These are phyloP conservation scores for Endocalyx cinctus DNA, from an alignment of 2,329 filamentous ascomycete species.

Conservation along the genomic window DNA sequence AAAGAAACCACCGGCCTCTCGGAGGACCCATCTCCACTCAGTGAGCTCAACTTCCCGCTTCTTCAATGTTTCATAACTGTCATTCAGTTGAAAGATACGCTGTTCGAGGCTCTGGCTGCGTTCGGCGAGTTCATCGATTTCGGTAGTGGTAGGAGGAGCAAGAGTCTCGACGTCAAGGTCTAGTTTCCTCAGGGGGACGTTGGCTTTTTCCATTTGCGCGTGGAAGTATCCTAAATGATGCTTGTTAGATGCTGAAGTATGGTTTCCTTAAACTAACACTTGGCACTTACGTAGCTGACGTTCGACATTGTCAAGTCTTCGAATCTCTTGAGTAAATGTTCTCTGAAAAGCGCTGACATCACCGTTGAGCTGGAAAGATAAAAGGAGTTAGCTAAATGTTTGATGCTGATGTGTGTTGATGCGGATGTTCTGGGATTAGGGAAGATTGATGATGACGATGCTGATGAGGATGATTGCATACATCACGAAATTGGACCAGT, in stretches of 20 bases:
- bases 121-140: constrained; percentile 94
- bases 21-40: constrained; percentile 96
- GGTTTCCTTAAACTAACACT: constrained; percentile 27
- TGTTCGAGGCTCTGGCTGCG: constrained; percentile 90
- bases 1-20: constrained; percentile 96
- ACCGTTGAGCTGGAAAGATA: constrained; percentile 80
- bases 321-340: constrained; percentile 96
- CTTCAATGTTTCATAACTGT: constrained; percentile 98
- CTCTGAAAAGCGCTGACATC: constrained; percentile 92
- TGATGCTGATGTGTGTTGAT: constrained; percentile 2
- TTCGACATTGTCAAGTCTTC: constrained; percentile 96
- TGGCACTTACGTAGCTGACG: constrained; percentile 79
- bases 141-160: constrained; percentile 81
- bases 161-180: constrained; percentile 86
- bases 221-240: constrained; percentile 77
- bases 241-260: too few species aligned
- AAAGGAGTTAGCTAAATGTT: too few species aligned
- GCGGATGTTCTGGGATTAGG: too few species aligned
- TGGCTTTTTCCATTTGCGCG: constrained; percentile 88
- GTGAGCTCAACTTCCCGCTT: constrained; percentile 95
- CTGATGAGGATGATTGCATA: constrained; percentile 49
- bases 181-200: constrained; percentile 80
- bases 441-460: too few species aligned
- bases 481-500: constrained; percentile 94
- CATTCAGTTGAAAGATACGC: constrained; percentile 84